Percentiles rank a stretch among this genome's conserved stretches.
phyloP scores from a whole-genome alignment of 2,329 filamentous ascomycete species.

The Tolypocladium tundrense region DNA sequence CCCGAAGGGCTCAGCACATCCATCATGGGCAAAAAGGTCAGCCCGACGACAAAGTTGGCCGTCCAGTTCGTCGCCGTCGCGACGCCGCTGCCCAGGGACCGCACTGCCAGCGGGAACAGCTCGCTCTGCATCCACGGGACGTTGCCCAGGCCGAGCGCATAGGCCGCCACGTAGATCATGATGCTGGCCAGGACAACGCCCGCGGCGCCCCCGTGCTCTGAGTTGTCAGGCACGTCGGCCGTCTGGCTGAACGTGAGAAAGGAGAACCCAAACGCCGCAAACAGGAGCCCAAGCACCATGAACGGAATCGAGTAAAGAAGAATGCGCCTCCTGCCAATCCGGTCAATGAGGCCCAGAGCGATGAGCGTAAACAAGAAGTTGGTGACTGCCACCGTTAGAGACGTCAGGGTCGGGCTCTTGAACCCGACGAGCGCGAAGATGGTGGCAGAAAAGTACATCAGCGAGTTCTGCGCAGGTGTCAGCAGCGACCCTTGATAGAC shows the following conservation, averaged over 20 bases:
- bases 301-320: conserved; percentile 75
- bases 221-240: conserved; percentile 6
- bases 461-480: conserved; percentile 50
- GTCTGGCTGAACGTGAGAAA: conserved; percentile 39
- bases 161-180: conserved; percentile 74
- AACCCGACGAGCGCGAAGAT: conserved; percentile 74
- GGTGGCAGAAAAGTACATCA: conserved; percentile 87
- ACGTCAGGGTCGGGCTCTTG: conserved; percentile 66
- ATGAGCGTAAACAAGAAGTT: conserved; percentile 73
- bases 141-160: conserved; percentile 79
- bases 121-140: conserved; percentile 97
- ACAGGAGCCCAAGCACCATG: conserved; percentile 64
- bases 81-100: conserved; percentile 60
- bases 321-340: conserved; percentile 67
- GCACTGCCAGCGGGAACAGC: conserved; percentile 69
- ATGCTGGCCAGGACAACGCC: conserved; percentile 61
- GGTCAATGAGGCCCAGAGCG: conserved; percentile 69
- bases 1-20: conserved; percentile 59
- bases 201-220: conserved; percentile 26
- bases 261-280: conserved; percentile 64
- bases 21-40: conserved; percentile 87
- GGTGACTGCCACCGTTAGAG: conserved; percentile 69
- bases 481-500: neutral
- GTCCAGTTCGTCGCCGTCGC: conserved; percentile 80
- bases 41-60: conserved; percentile 73